Evolutionary conservation across 129 eudicot species (phyloP).

Genomic region (Mikania micrantha): DNA sequence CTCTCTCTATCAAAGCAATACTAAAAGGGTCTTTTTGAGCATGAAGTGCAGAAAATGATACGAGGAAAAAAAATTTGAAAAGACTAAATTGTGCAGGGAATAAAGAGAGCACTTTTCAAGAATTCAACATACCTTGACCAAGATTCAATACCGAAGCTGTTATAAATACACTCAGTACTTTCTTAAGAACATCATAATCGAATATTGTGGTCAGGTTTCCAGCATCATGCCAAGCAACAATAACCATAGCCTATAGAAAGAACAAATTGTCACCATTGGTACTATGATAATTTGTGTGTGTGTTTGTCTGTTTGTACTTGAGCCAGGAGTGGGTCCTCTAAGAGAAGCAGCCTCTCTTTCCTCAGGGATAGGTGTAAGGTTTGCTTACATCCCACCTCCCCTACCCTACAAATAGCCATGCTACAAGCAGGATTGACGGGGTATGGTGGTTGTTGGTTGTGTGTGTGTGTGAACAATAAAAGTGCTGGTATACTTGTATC

Average conservation of each 20-base stretch:
- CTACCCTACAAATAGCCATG: no score
- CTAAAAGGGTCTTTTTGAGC: background rate
- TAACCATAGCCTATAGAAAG: slow-evolving; percentile 66
- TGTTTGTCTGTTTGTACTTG: no score
- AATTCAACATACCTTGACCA: slow-evolving; percentile 47
- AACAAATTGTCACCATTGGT: background rate
- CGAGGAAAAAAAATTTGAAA: slow-evolving; percentile 33
- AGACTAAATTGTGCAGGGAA: background rate
- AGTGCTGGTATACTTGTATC: slow-evolving; percentile 30
- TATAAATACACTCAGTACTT: slow-evolving; percentile 66
- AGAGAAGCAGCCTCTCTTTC: no score
- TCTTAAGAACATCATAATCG: slow-evolving; percentile 41
- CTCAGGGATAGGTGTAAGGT: no score
- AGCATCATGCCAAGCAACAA: slow-evolving; percentile 68
- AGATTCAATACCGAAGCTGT: slow-evolving; percentile 81
- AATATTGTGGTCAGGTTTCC: slow-evolving; percentile 49
- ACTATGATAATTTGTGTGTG: no score
- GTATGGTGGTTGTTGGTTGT: no score
- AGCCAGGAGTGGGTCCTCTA: no score
- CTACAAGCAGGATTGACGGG: no score
- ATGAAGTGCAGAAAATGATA: background rate
- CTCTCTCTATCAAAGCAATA: background rate
- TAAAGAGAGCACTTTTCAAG: background rate
- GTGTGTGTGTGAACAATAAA: no score
- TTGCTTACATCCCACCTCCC: no score